Base-by-base conservation (phyloP, 305 asterid species). In the Nicotiana rustica region DNA sequence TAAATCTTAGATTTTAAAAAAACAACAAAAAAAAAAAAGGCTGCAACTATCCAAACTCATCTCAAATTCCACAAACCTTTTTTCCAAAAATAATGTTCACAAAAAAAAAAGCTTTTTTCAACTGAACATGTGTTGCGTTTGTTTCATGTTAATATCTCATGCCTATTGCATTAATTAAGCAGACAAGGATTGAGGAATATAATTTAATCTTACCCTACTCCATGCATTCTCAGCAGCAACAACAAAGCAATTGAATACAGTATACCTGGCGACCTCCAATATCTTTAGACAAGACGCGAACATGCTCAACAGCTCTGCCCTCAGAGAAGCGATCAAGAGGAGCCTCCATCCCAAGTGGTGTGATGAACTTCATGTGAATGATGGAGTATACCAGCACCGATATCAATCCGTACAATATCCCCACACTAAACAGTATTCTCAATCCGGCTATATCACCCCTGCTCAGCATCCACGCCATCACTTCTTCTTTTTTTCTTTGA, bases 231-330 rank as follows among this genome's bases (percentile, higher is more conserved):
- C 12, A 44, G 52, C 13, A 44, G 52, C 52, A 44, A 44, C 52
- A 44, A 9, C 52, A 44, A 44, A 44, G 52, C 52, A 44, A 44
- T 44, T 44, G 52, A 44, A 8, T 44, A 59, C 67, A 8, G 67
- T 85, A 49, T 61, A 96, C 99, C 98, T 96, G 99, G 64, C 99
- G 98, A 71, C 93, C 97, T 82, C 97, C 99, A 78, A 96, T 96
- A 59, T 96, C 98, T 68, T 91, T 86, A 4, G 99, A 88, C 69
- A 96, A 87, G 38, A 96, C 98, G 62, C 99, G 97, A 67, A 96
- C 97, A 88, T 96, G 99, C 84, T 96, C 89, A 79, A 96, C 77
- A 35, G 99, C 98, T 82, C 99, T 90, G 79, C 97, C 97, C 83
- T 93, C 99, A 17, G 99, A 94, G 88, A 96, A 96, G 9, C 92